Evolutionary conservation across 2,329 filamentous ascomycete species (phyloP), one percentile per base, ranked within the genome.

Genomic region (Monilinia vaccinii-corymbosi): DNA sequence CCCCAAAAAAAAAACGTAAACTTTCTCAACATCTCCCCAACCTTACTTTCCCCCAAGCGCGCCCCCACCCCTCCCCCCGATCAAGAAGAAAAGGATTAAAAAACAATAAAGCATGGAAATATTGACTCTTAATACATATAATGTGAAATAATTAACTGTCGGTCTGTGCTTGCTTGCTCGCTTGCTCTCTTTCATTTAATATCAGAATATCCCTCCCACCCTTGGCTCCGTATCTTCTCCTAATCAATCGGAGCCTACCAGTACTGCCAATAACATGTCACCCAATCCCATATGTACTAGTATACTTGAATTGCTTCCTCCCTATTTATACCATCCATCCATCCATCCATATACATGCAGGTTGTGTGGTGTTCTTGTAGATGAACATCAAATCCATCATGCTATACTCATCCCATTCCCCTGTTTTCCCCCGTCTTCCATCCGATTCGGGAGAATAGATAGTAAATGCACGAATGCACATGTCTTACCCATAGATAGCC

Each of bases 281-380:
- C 47, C 47, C 47, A 49, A 40, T 21, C 50, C 50, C 50, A 53
- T 53, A 53, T 53, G 50, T 53, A 53, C 50, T 31, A 32, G 28
- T 53, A 53, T 53, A 31, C 18, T 46, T 13, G 23, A 52, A 10
- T 40, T 52, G 21, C 40, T 14, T 31, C 16, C 9, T 9, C 2
- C 36, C 28, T 42, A 53, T 31, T 11, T 36, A 31, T 42, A 31
- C 11, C 45, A 47, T 31, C 18, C 6, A 25, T 46, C 11, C 45
- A 47, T 31, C 18, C 6, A 25, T 46, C 13, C 45, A 31, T 10
- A 21, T 42, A 18, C 23, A 42, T 31, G 25, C n/a, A 14, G 7
- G 36, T 14, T 28, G 23, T n/a, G 18, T 7, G 28, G 5, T 40
- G n/a, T 36, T 40, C 23, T 13, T 21, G 18, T 42, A 11, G 31